Conservation (phyloP, 164 flowering plant species). For the Saururus chinensis region DNA sequence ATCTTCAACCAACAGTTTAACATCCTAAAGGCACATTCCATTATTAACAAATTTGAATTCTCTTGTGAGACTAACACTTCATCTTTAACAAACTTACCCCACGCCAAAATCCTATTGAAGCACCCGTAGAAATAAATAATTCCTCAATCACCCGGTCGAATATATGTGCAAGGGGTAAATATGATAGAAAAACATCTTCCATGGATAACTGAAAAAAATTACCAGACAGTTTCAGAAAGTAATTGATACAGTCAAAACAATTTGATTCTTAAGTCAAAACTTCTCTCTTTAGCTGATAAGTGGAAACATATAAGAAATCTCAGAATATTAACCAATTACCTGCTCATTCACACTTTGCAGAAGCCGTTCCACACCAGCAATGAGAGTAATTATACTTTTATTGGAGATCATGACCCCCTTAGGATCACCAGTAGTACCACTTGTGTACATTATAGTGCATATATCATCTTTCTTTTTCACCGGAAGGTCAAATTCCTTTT, state of each 20-base stretch:
- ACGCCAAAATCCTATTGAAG: constrained; percentile 95
- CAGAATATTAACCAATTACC: constrained; percentile 19
- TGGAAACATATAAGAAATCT: background rate
- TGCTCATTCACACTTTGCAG: constrained; percentile 51
- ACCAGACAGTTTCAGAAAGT: background rate
- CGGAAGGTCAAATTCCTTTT: constrained; percentile 57
- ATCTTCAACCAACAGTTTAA: constrained; percentile 76
- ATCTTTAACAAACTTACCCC: constrained; percentile 57
- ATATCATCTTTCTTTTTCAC: constrained; percentile 53
- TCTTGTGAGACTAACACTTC: background rate
- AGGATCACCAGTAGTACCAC: constrained; percentile 99
- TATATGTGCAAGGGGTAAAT: constrained; percentile 93
- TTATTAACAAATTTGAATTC: background rate
- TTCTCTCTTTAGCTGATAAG: background rate
- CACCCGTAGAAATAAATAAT: constrained; percentile 57
- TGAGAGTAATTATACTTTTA: constrained; percentile 58
- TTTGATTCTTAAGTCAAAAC: no score
- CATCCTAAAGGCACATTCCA: constrained; percentile 50
- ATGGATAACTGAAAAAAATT: constrained; percentile 33
- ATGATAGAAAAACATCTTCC: constrained; percentile 78
- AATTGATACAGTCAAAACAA: background rate
- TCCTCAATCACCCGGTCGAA: constrained; percentile 93
- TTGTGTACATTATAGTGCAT: constrained; percentile 95
- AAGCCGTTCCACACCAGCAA: constrained; percentile 54
- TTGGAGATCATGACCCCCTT: constrained; percentile 90